Percentiles rank a stretch among this genome's conserved stretches.
Conservation (phyloP, 768 basidiomycete genomes). For the Auricularia sp. region DNA sequence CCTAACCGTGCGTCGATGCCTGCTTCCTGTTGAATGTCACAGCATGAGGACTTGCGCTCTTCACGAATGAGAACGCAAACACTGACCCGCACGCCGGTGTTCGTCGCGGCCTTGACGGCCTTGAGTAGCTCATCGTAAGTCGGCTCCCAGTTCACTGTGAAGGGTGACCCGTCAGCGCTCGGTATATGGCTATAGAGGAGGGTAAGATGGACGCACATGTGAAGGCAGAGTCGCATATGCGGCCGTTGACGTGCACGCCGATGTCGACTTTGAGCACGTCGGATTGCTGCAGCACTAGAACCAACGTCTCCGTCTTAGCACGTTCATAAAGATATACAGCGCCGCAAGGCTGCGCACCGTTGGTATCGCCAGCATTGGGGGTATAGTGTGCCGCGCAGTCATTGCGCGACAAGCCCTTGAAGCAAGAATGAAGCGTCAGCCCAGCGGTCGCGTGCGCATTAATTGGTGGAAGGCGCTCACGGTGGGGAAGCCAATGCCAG, state of each 20-base stretch:
- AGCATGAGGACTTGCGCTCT: not conserved
- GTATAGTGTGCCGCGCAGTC: constrained; percentile 95
- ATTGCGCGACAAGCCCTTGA: constrained; percentile 32
- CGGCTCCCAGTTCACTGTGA: constrained; percentile 50
- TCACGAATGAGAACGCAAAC: not conserved
- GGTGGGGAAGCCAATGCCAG: constrained; percentile 93
- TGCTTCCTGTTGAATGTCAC: constrained; percentile 55
- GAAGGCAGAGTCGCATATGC: constrained; percentile 93
- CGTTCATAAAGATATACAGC: not conserved
- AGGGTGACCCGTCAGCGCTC: not conserved
- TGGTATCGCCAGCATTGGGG: constrained; percentile 87
- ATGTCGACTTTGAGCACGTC: constrained; percentile 97
- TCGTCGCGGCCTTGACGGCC: constrained; percentile 89
- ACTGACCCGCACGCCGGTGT: constrained; percentile 77
- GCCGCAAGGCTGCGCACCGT: constrained; percentile 36
- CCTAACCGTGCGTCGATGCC: constrained; percentile 93
- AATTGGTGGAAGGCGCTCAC: constrained; percentile 56
- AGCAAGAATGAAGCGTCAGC: not conserved
- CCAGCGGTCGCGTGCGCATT: too few species aligned
- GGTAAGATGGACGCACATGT: constrained; percentile 43
- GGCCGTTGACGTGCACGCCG: constrained; percentile 94
- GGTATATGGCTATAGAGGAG: not conserved
- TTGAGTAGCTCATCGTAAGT: constrained; percentile 83
- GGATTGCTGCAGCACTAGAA: constrained; percentile 61
- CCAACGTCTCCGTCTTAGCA: constrained; percentile 1